phyloP scores from a whole-genome alignment of 345 rosid genomes.

The Eucalyptus marginata region DNA sequence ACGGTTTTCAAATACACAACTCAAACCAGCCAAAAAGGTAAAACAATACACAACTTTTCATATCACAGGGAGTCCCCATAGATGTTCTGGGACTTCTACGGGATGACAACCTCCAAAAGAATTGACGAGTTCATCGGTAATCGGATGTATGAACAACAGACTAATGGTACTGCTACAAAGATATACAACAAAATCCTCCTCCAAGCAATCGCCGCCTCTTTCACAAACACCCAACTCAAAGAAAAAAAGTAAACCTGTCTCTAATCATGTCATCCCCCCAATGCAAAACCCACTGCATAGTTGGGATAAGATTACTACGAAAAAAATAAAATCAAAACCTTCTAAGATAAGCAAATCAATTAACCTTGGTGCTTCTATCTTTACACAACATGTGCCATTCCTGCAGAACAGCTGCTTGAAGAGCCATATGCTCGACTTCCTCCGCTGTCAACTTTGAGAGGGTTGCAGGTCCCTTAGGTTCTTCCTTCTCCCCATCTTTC shows the following conservation, averaged over 20 bases:
- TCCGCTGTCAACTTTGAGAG: slow-evolving; percentile 80
- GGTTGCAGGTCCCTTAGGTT: slow-evolving; percentile 57
- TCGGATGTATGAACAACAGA: background rate
- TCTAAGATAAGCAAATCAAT: background rate
- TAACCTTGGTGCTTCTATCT: slow-evolving; percentile 47
- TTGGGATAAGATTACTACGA: background rate
- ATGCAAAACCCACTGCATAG: background rate
- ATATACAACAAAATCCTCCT: background rate
- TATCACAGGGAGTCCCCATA: background rate
- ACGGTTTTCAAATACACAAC: background rate
- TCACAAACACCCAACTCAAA: background rate
- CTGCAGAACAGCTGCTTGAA: slow-evolving; percentile 89
- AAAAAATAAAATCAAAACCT: background rate
- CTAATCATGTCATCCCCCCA: background rate
- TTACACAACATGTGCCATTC: slow-evolving; percentile 93
- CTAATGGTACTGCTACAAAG: background rate
- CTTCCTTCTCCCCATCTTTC: slow-evolving; percentile 24
- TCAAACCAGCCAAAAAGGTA: background rate
- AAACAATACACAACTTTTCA: background rate
- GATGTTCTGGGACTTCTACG: background rate
- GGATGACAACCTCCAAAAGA: background rate
- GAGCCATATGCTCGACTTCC: slow-evolving; percentile 94
- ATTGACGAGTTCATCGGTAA: background rate
- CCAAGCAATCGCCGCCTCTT: background rate
- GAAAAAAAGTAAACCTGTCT: background rate